A percentile compares a stretch with the other conserved stretches of the same genome.
Conservation (phyloP, 768 basidiomycete genomes). For the Xerocomus potaroensis region DNA sequence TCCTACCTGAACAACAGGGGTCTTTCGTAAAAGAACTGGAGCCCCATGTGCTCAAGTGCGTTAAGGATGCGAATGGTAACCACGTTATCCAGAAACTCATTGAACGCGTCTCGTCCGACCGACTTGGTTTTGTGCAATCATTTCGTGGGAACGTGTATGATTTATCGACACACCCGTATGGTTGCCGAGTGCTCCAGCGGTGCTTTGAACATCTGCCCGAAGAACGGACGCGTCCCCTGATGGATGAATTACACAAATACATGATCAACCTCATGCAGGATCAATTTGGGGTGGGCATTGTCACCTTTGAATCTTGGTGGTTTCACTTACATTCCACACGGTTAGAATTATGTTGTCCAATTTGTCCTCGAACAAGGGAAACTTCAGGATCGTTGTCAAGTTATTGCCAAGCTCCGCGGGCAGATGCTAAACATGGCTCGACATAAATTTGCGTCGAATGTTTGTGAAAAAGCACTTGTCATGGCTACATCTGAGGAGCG, state of each 20-base stretch:
- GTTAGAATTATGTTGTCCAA: constrained; percentile 91
- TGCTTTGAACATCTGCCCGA: constrained; percentile 83
- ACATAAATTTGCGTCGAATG: constrained; percentile 95
- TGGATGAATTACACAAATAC: constrained; percentile 79
- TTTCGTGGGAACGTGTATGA: constrained; percentile 79
- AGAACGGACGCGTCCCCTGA: constrained; percentile 59
- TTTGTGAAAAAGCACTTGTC: constrained; percentile 85
- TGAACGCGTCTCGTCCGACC: constrained; percentile 72
- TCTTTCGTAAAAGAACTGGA: constrained; percentile 76
- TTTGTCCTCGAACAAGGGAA: constrained; percentile 83
- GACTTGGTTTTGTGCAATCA: constrained; percentile 65
- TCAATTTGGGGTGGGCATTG: constrained; percentile 76
- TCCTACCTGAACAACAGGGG: constrained; percentile 74
- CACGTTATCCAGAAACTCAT: constrained; percentile 94
- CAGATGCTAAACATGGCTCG: constrained; percentile 76
- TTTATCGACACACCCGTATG: constrained; percentile 85
- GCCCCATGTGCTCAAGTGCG: constrained; percentile 74
- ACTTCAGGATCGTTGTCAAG: constrained; percentile 58
- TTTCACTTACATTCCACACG: constrained; percentile 6
- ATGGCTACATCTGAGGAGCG: constrained; percentile 63
- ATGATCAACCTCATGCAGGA: constrained; percentile 77
- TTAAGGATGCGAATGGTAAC: constrained; percentile 90
- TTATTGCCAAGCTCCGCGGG: constrained; percentile 68
- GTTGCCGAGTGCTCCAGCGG: constrained; percentile 91
- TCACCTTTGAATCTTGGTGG: not conserved